Base-by-base conservation (phyloP, 164 flowering plant genomes). In the Aristolochia fimbriata region DNA sequence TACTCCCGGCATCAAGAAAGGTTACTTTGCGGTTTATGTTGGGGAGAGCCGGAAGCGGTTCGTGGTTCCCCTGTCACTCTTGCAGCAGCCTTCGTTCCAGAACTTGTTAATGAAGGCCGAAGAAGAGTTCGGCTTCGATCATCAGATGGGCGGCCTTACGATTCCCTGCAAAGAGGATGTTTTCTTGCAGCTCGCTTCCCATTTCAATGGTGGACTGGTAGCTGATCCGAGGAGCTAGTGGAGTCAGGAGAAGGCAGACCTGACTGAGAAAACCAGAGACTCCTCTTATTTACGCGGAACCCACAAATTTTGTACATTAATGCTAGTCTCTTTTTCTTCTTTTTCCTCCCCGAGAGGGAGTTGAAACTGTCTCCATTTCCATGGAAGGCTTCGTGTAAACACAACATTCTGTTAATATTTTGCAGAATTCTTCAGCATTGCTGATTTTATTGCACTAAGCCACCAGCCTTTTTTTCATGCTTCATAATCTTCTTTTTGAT, bases 11-110 rank as follows among this genome's bases (percentile, higher is more conserved):
- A 81, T 79, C 0, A 83, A 85, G 3, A 81, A 72, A 65, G 85
- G 88, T 15, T 83, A 83, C 54, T 83, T 81, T 57, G 83, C 64
- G 0, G 85, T 83, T 1, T 83, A 83, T 51, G 83, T 83, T 9
- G 85, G 88, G 0, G 76, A 79, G 53, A 77, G 71, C 49, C 61
- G 82, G 47, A 76, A 71, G 68, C 68, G 88, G 61, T 71, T 76
- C 52, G 72, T 81, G 4, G 62, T 81, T 14, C 83, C 88, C 0
- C 69, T 79, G 23, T 57, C 82, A 10, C 74, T 67, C 67, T 53
- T 81, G 65, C 59, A 41, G n/a, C 65, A 63, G 47, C 79, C 81
- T 0, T 62, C 69, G 66, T 81, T 83, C 31, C 83, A 77, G 49
- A 45, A 17, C 24, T 65, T 81, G 31, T 77, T 83, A 10, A 71